Evolutionary conservation across 768 basidiomycete species (phyloP), one percentile per base, ranked within the genome.

Genomic region (Amanita molliuscula): DNA sequence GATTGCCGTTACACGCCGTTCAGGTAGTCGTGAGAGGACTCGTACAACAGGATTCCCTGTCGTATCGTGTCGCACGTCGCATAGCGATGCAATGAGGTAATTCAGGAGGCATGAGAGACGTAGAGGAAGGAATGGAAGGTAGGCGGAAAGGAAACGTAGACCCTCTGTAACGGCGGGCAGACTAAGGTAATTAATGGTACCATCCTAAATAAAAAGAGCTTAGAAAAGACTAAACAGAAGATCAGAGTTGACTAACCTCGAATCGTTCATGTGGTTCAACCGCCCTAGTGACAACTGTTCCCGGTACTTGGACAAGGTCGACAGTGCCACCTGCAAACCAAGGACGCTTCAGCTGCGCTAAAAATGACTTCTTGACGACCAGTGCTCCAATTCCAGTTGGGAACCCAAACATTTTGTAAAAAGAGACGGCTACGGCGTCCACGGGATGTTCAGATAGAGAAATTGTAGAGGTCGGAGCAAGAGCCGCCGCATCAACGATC

Each of bases 391-490:
- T 78, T 6, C 88, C 88, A 0, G 88, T 90, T 9, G 88, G 88
- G 56, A 81, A 91, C 29, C 88, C 88, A 55, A 89, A 88, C 84
- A 91, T 89, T 57, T 92, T 92, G 67, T 92, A 92, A 58, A 91
- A 89, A 38, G 84, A 87, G 47, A 92, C 60, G 0, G 81, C 87
- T 75, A 89, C 80, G 1, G 88, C 88, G 62, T 92, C 89, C 9
- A 88, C 82, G 3, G 81, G 77, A 26, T 72, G 73, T 46, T 82
- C 76, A 1, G 74, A 63, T 11, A 92, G 68, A 10, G 84, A 84
- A 48, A 91, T 74, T 15, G 69, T 59, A 6, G 86, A 79, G 1
- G 85, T 82, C 8, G 88, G 80, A 2, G 81, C 88, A 34, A 91
- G 70, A 2, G 88, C 88, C 5, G 89, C 88, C 13, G 83, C 87